Percentiles rank a stretch among this genome's conserved stretches.
Conservation (phyloP, 495 filamentous ascomycete genomes). For the Chaetomidium leptoderma region DNA sequence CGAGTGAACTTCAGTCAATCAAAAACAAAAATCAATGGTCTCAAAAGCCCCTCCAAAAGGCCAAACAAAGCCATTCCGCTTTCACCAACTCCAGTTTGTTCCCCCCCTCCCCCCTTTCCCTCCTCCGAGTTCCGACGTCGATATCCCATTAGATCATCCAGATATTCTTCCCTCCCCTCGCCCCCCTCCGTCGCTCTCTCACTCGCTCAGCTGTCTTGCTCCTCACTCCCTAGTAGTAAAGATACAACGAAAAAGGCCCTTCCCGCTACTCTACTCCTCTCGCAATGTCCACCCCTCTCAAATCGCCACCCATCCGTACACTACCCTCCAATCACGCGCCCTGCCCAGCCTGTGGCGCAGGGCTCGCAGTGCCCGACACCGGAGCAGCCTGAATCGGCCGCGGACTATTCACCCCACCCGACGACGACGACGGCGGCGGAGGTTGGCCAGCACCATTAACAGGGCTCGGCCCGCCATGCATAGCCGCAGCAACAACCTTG, state of each 20-base stretch:
- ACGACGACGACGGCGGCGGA: background rate
- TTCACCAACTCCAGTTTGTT: conserved; percentile 3
- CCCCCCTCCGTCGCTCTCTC: background rate
- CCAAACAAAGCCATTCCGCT: background rate
- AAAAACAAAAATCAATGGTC: background rate
- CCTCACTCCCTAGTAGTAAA: background rate
- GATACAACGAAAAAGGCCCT: no score
- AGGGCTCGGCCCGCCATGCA: conserved; percentile 21
- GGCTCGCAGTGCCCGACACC: conserved; percentile 11
- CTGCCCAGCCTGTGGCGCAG: background rate
- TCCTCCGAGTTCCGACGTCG: background rate
- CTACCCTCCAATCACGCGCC: background rate
- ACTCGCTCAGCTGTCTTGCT: background rate
- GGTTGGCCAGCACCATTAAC: conserved; percentile 15
- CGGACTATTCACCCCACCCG: background rate
- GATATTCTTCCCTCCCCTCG: background rate
- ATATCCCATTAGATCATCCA: conserved; percentile 12
- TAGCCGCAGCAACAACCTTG: conserved; percentile 8
- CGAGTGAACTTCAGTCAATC: background rate
- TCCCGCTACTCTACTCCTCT: no score
- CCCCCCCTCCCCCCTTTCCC: background rate
- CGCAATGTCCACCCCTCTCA: no score
- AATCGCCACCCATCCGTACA: no score
- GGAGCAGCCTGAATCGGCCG: conserved; percentile 2
- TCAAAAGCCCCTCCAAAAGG: background rate